Percentiles rank a stretch among this genome's conserved stretches.
Evolutionary conservation across 2,329 filamentous ascomycete species (phyloP).

Genomic region (Monilinia vaccinii-corymbosi): DNA sequence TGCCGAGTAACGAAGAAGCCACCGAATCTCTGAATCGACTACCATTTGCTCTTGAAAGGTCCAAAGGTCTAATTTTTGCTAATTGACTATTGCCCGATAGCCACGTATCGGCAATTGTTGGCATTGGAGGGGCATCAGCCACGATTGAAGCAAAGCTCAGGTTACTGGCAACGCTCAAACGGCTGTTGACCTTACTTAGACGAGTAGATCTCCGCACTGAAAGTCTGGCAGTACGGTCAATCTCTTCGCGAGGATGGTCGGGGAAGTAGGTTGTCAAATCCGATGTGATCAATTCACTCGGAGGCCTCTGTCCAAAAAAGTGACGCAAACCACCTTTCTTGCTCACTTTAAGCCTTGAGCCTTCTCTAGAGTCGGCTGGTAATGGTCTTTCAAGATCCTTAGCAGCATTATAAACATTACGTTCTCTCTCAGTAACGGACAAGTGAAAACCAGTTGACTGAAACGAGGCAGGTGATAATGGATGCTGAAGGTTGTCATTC

Average conservation of each 20-base stretch:
- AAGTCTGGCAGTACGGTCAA: slow-evolving; percentile 88
- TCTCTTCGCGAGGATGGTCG: slow-evolving; percentile 85
- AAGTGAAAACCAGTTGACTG: slow-evolving; percentile 32
- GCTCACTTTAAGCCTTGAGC: slow-evolving; percentile 24
- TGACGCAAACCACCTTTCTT: slow-evolving; percentile 59
- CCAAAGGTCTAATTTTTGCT: slow-evolving; percentile 40
- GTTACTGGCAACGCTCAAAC: slow-evolving; percentile 88
- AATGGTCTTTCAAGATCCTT: slow-evolving; percentile 49
- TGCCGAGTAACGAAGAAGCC: slow-evolving; percentile 79
- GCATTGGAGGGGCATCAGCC: slow-evolving; percentile 87
- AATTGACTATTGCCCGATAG: slow-evolving; percentile 53
- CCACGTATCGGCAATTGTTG: slow-evolving; percentile 92
- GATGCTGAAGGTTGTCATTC: slow-evolving; percentile 71
- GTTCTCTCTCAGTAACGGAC: slow-evolving; percentile 51
- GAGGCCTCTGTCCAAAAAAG: slow-evolving; percentile 86
- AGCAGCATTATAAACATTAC: slow-evolving; percentile 52
- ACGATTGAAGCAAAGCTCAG: slow-evolving; percentile 87
- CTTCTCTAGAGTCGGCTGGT: slow-evolving; percentile 31
- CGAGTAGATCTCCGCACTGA: slow-evolving; percentile 86
- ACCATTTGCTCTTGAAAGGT: slow-evolving; percentile 31
- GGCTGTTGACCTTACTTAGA: slow-evolving; percentile 84
- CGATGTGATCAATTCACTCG: slow-evolving; percentile 94
- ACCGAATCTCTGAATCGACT: slow-evolving; percentile 75
- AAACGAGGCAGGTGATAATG: slow-evolving; percentile 72
- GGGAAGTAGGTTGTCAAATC: slow-evolving; percentile 97